Base-by-base conservation (phyloP, 306 rosid genomes). In the Crotalaria pallida region DNA sequence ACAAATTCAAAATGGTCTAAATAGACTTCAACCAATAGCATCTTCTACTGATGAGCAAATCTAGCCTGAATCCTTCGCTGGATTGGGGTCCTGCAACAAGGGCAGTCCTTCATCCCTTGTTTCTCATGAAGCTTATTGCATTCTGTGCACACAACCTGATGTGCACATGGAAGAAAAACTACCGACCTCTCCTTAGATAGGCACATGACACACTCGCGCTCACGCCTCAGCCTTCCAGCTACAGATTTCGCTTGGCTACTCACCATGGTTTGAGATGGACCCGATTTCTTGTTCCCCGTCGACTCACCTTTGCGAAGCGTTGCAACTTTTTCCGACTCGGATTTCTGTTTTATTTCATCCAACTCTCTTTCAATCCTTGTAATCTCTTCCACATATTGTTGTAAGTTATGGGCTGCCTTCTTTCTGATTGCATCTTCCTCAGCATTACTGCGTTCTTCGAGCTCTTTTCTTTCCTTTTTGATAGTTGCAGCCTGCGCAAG, bases 181-280 rank as follows among this genome's bases (percentile, higher is more conserved):
- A 86, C 88, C 1, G 85, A 80, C 72, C 69, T 80, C 82, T 86
- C 88, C 83, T 84, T 89, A 0, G 89, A 81, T 43, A 89, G 78
- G 77, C 96, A 89, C 92, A 89, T 83, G 45, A 81, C 92, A 41
- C 96, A 89, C 63, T 89, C 92, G 3, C 78, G 81, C 72, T 89
- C 96, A 65, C 61, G 83, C 82, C 67, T 86, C 81, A 86, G 48
- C n/a, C 67, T 78, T 26, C 48, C 56, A 6, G 38, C 53, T 6
- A 17, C 58, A 23, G 7, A 16, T 45, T 69, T 41, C 53, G 55
- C 74, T 55, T 31, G 74, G 53, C 18, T 24, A 60, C 74, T 73
- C 51, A 23, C 50, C 11, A 3, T 51, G 10, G 6, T 50, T 17
- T 74, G 67, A 40, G 57, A 49, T 22, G 8, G 33, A 24, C 67